Percentiles rank a stretch among this genome's conserved stretches.
phyloP scores from a whole-genome alignment of 306 rosid species.

The Sindora glabra region DNA sequence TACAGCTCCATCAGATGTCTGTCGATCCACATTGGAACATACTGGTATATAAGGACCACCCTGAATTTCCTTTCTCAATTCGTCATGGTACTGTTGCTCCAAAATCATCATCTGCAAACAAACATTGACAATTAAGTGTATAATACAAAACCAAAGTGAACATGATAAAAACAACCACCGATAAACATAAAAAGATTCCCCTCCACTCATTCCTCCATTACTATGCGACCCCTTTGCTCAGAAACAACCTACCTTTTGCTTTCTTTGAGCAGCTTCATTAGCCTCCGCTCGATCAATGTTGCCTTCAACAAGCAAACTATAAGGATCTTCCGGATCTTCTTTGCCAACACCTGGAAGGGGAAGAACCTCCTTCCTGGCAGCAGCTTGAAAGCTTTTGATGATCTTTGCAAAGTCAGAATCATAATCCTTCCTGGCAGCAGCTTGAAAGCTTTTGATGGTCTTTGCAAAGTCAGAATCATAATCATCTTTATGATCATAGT shows the following conservation, averaged over 20 bases:
- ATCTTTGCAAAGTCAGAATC: slow-evolving; percentile 90
- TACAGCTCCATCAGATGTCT: slow-evolving; percentile 23
- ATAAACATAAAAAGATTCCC: not conserved
- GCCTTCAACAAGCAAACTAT: slow-evolving; percentile 61
- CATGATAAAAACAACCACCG: not conserved
- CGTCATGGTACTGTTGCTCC: slow-evolving; percentile 70
- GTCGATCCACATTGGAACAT: slow-evolving; percentile 25
- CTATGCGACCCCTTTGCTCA: not conserved
- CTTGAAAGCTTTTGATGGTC: slow-evolving; percentile 63
- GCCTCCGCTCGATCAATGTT: slow-evolving; percentile 74
- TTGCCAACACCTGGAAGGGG: slow-evolving; percentile 79
- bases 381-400: slow-evolving; percentile 61
- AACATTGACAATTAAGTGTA: not conserved
- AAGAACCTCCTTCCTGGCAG: slow-evolving; percentile 62
- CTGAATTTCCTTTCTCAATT: slow-evolving; percentile 65
- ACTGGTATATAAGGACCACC: slow-evolving; percentile 32
- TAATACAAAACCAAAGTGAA: not conserved
- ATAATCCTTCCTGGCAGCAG: slow-evolving; percentile 63
- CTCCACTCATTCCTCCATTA: not conserved
- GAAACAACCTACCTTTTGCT: slow-evolving; percentile 46
- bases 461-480: slow-evolving; percentile 88
- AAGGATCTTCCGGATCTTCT: slow-evolving; percentile 76
- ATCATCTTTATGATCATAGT: slow-evolving; percentile 72
- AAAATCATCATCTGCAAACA: slow-evolving; percentile 60
- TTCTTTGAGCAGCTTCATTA: slow-evolving; percentile 66